Percentiles rank a stretch among this genome's conserved stretches.
Evolutionary conservation across 2,329 filamentous ascomycete species (phyloP).

Genomic region (Colletotrichum phormii): DNA sequence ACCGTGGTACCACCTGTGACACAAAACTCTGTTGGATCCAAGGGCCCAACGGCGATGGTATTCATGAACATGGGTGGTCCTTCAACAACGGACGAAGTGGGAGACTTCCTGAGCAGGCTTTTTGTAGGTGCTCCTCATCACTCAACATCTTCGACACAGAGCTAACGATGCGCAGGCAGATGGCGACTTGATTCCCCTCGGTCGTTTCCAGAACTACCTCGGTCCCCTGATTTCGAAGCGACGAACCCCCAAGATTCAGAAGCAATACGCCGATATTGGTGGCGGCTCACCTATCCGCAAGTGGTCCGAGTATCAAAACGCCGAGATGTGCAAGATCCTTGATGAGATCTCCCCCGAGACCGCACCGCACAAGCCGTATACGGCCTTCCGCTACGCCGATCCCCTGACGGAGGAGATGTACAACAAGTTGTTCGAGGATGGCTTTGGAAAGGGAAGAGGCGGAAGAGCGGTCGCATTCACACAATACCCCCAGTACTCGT

Average conservation of each 20-base stretch:
- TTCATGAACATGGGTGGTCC: slow-evolving; percentile 99
- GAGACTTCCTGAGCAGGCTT: slow-evolving; percentile 87
- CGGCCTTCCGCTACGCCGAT: slow-evolving; percentile 94
- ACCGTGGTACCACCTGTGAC: slow-evolving; percentile 80
- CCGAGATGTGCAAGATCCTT: slow-evolving; percentile 97
- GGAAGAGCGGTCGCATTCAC: slow-evolving; percentile 96
- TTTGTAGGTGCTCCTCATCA: slow-evolving; percentile 73
- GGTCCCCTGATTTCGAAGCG: slow-evolving; percentile 88
- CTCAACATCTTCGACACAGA: not conserved
- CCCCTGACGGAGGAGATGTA: slow-evolving; percentile 97
- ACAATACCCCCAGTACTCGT: slow-evolving; percentile 98
- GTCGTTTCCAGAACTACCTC: slow-evolving; percentile 88
- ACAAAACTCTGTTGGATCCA: slow-evolving; percentile 75
- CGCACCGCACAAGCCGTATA: slow-evolving; percentile 96
- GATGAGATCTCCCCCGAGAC: slow-evolving; percentile 92
- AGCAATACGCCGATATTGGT: slow-evolving; percentile 95
- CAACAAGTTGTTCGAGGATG: slow-evolving; percentile 82
- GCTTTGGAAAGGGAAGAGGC: slow-evolving; percentile 90
- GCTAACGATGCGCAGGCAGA: slow-evolving; percentile 73
- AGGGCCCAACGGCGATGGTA: slow-evolving; percentile 96
- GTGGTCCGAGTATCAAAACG: slow-evolving; percentile 95
- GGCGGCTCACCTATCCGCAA: slow-evolving; percentile 98
- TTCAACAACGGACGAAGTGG: slow-evolving; percentile 87
- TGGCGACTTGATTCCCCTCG: slow-evolving; percentile 94
- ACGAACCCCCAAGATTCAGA: slow-evolving; percentile 94